Evolutionary conservation across 2,329 filamentous ascomycete genomes (phyloP).

Genomic region (Nemania diffusa): DNA sequence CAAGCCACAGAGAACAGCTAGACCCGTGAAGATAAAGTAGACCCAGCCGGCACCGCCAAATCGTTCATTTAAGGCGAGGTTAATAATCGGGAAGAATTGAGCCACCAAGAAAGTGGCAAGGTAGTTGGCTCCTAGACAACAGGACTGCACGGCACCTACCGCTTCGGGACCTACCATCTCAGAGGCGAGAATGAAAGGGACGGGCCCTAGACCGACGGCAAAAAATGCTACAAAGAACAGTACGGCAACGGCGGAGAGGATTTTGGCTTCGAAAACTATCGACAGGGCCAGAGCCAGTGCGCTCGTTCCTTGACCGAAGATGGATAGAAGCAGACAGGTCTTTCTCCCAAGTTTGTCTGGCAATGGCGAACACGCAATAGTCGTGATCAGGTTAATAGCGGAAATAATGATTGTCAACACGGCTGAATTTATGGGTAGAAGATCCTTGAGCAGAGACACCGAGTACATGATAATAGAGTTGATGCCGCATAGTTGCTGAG

Average conservation of each 20-base stretch:
- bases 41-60: constrained; percentile 80
- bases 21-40: constrained; percentile 87
- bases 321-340: constrained; percentile 82
- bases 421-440: constrained; percentile 83
- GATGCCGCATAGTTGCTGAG: constrained; percentile 92
- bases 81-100: constrained; percentile 92
- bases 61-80: constrained; percentile 72
- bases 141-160: constrained; percentile 90
- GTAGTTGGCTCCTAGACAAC: constrained; percentile 88
- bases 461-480: constrained; percentile 99
- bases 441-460: constrained; percentile 83
- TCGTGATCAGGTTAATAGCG: constrained; percentile 84
- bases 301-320: constrained; percentile 83
- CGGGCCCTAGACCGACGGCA: constrained; percentile 88
- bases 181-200: constrained; percentile 92
- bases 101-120: constrained; percentile 91
- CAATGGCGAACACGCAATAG: constrained; percentile 81
- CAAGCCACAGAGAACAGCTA: constrained; percentile 74
- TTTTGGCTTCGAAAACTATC: constrained; percentile 76
- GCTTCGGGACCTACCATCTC: constrained; percentile 92
- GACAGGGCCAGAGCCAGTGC: constrained; percentile 82
- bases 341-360: constrained; percentile 91
- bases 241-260: constrained; percentile 83
- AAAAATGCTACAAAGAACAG: constrained; percentile 90
- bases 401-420: constrained; percentile 90